Percentiles rank a stretch among this genome's conserved stretches.
Evolutionary conservation across 2,329 filamentous ascomycete species (phyloP).

Genomic region (Aspergillus hiratsukae): DNA sequence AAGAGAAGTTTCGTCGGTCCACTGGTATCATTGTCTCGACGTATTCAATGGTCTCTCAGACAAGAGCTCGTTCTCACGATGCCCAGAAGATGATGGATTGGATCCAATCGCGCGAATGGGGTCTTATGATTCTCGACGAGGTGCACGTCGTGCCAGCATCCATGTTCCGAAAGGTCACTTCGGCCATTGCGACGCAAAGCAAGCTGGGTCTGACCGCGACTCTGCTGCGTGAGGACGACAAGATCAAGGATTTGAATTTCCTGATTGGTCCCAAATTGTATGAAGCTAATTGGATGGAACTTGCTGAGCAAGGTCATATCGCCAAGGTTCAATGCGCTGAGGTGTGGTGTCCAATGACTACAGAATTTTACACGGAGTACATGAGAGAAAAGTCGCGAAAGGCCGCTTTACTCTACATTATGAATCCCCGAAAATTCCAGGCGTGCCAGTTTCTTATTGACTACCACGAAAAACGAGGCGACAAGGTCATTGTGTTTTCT

Average conservation of each 20-base stretch:
- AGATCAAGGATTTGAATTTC: constrained; percentile 96
- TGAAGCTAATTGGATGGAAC: constrained; percentile 98
- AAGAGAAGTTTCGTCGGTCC: constrained; percentile 77
- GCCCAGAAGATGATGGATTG: constrained; percentile 98
- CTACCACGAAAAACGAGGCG: constrained; percentile 88
- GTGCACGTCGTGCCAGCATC: constrained; percentile 96
- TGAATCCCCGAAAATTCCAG: constrained; percentile 97
- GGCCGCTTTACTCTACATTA: constrained; percentile 74
- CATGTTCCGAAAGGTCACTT: constrained; percentile 92
- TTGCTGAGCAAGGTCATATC: constrained; percentile 94
- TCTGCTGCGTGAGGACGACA: constrained; percentile 91
- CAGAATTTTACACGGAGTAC: constrained; percentile 96
- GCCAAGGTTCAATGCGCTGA: constrained; percentile 96
- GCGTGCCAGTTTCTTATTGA: constrained; percentile 98
- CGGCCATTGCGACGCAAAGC: constrained; percentile 87
- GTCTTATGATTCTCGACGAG: constrained; percentile 93
- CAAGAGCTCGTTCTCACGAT: constrained; percentile 80
- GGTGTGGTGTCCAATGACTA: constrained; percentile 99
- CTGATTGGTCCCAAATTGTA: constrained; percentile 96
- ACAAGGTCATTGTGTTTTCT: constrained; percentile 98
- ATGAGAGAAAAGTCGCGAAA: constrained; percentile 66
- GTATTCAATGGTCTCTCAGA: constrained; percentile 98
- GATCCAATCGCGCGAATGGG: constrained; percentile 85
- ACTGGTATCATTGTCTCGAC: constrained; percentile 97
- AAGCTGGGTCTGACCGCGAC: constrained; percentile 95